A percentile compares a stretch with the other conserved stretches of the same genome.
These are phyloP conservation scores for Penicillium steckii DNA, from an alignment of 495 filamentous ascomycete species.

Conservation along the genomic window DNA sequence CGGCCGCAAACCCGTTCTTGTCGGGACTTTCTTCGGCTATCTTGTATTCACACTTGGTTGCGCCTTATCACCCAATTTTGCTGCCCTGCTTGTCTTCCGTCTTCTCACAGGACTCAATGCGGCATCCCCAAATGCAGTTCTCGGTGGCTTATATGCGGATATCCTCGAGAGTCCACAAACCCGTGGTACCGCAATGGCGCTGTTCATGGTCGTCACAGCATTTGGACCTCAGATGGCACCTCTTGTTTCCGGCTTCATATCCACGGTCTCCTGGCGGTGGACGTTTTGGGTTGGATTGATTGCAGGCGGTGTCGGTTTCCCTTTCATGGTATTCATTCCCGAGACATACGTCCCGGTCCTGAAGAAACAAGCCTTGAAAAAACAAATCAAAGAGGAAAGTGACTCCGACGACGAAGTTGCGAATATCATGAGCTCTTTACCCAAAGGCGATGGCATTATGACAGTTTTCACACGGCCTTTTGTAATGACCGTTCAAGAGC, in stretches of 20 bases:
- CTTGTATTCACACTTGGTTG: slow-evolving; percentile 36
- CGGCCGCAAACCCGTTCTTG: slow-evolving; percentile 30
- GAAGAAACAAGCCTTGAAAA: background rate
- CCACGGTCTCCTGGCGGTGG: slow-evolving; percentile 54
- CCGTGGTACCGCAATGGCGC: slow-evolving; percentile 28
- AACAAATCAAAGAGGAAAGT: background rate
- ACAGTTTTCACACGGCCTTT: background rate
- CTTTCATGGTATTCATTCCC: slow-evolving; percentile 38
- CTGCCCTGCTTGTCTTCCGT: slow-evolving; percentile 36
- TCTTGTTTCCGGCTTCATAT: slow-evolving; percentile 19
- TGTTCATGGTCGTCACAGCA: slow-evolving; percentile 34
- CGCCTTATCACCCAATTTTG: slow-evolving; percentile 30
- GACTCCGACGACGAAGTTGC: background rate
- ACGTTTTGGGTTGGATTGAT: slow-evolving; percentile 41
- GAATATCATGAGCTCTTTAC: background rate
- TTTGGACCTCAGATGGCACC: slow-evolving; percentile 30
- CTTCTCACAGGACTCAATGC: slow-evolving; percentile 34
- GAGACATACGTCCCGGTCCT: background rate
- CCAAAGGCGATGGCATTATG: background rate
- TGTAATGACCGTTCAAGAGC: slow-evolving; percentile 22
- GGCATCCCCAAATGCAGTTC: slow-evolving; percentile 28
- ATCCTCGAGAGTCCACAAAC: slow-evolving; percentile 15
- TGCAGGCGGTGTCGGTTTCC: slow-evolving; percentile 13
- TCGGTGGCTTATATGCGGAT: slow-evolving; percentile 40
- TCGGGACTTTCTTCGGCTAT: slow-evolving; percentile 31